phyloP scores from a whole-genome alignment of 2,329 filamentous ascomycete species.

The Fusarium luffae region DNA sequence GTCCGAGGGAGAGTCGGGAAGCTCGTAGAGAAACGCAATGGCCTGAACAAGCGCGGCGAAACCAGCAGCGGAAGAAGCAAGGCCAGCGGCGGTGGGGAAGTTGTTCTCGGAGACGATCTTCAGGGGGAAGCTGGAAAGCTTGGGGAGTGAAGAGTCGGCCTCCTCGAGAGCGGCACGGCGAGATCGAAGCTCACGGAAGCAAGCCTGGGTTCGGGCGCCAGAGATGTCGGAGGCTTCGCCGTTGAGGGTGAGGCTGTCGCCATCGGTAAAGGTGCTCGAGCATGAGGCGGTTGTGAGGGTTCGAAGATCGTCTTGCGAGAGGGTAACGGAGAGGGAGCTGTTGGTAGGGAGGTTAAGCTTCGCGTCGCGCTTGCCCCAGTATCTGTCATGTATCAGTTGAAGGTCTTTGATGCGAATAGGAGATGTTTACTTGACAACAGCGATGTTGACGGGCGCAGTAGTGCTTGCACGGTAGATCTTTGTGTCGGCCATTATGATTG shows the following conservation, averaged over 20 bases:
- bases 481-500: constrained; percentile 58
- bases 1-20: constrained; percentile 82
- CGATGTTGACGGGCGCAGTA: constrained; percentile 97
- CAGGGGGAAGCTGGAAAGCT: constrained; percentile 80
- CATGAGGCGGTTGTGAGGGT: constrained; percentile 96
- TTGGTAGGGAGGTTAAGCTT: constrained; percentile 97
- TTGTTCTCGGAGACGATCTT: constrained; percentile 97
- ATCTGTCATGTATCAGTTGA: constrained; percentile 47
- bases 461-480: constrained; percentile 91
- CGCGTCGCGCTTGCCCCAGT: constrained; percentile 97
- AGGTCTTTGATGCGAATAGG: neutral
- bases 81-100: constrained; percentile 95
- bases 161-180: constrained; percentile 82
- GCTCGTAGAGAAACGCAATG: constrained; percentile 90
- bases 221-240: constrained; percentile 84
- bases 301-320: constrained; percentile 92
- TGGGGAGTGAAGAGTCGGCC: constrained; percentile 78
- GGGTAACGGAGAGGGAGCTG: constrained; percentile 95
- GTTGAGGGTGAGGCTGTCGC: constrained; percentile 85
- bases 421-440: constrained; percentile 84
- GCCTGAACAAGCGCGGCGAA: constrained; percentile 81
- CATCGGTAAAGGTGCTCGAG: constrained; percentile 74
- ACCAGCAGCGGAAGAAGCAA: constrained; percentile 77
- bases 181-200: constrained; percentile 84
- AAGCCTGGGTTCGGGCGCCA: constrained; percentile 91